Percentiles rank a stretch among this genome's conserved stretches.
These are phyloP conservation scores for Manihot esculenta DNA, from an alignment of 441 rosid genomes.

Conservation along the genomic window DNA sequence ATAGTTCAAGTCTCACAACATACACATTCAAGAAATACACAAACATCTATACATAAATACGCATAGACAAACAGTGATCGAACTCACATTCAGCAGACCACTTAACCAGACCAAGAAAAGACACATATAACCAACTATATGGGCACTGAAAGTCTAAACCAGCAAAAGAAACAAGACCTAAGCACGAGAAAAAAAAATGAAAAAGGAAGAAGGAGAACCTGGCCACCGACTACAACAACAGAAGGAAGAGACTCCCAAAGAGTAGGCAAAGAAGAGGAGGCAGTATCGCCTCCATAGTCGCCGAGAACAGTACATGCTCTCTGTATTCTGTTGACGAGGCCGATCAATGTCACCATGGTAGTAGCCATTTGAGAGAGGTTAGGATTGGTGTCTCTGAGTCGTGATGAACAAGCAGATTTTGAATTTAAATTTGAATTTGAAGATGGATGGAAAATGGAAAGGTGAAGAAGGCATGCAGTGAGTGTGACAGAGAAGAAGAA, in stretches of 20 bases:
- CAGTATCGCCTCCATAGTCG: slow-evolving; percentile 57
- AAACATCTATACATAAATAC: background rate
- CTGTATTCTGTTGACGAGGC: slow-evolving; percentile 73
- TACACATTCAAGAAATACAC: too few relatives aligned
- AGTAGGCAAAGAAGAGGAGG: slow-evolving; percentile 53
- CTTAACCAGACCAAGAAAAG: too few relatives aligned
- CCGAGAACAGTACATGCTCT: slow-evolving; percentile 88
- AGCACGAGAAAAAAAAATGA: too few relatives aligned
- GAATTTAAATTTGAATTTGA: slow-evolving; percentile 7
- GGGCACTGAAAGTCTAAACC: too few relatives aligned
- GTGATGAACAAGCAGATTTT: background rate
- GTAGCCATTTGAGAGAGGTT: slow-evolving; percentile 26
- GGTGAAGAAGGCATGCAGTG: slow-evolving; percentile 12
- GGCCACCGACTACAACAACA: slow-evolving; percentile 91
- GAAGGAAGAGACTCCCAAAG: slow-evolving; percentile 98
- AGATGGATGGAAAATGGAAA: background rate
- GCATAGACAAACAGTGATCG: background rate
- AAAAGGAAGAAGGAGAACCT: slow-evolving; percentile 40
- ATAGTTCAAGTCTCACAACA: slow-evolving; percentile 8
- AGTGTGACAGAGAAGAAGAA: slow-evolving; percentile 7
- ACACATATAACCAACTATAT: too few relatives aligned
- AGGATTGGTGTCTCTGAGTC: background rate
- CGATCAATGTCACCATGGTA: slow-evolving; percentile 81
- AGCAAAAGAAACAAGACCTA: too few relatives aligned
- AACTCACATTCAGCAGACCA: background rate